Conservation (phyloP, 2,329 filamentous ascomycete genomes). For the Xylariales sp. region DNA sequence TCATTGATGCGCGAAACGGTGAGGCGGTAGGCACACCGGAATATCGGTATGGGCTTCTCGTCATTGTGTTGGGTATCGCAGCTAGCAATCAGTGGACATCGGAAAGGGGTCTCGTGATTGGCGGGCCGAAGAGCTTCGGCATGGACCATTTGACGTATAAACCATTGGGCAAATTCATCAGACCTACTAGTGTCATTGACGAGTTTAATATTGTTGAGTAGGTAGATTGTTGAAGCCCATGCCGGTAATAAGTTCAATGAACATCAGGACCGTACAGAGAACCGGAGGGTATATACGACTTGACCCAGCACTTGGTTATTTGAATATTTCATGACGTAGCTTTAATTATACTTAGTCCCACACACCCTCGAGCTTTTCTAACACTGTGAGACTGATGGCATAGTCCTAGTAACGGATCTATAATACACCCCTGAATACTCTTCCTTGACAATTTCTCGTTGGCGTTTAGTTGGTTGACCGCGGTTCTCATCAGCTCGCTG, state of each 20-base stretch:
- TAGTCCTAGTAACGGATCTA: too few relatives aligned
- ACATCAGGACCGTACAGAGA: neutral
- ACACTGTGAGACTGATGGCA: neutral
- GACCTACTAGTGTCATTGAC: constrained; percentile 65
- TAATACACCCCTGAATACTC: neutral
- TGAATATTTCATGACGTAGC: neutral
- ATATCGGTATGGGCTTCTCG: constrained; percentile 64
- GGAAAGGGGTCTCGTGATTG: constrained; percentile 61
- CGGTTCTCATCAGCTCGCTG: too few relatives aligned
- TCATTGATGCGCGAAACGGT: constrained; percentile 67
- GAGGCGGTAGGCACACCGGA: constrained; percentile 68
- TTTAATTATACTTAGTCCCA: neutral
- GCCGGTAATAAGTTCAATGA: neutral
- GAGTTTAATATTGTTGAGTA: constrained; percentile 53
- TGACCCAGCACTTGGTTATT: neutral
- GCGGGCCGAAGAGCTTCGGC: constrained; percentile 62
- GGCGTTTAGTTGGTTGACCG: neutral
- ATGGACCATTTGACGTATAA: constrained; percentile 61
- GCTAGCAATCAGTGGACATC: constrained; percentile 60
- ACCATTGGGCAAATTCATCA: constrained; percentile 60
- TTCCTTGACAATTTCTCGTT: neutral
- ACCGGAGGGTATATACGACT: neutral
- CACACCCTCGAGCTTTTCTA: neutral
- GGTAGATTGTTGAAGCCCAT: constrained; percentile 15
- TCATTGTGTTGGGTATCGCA: constrained; percentile 61